Evolutionary conservation across 1,284 basidiomycete species (phyloP).

Genomic region (Vanrija pseudolonga): DNA sequence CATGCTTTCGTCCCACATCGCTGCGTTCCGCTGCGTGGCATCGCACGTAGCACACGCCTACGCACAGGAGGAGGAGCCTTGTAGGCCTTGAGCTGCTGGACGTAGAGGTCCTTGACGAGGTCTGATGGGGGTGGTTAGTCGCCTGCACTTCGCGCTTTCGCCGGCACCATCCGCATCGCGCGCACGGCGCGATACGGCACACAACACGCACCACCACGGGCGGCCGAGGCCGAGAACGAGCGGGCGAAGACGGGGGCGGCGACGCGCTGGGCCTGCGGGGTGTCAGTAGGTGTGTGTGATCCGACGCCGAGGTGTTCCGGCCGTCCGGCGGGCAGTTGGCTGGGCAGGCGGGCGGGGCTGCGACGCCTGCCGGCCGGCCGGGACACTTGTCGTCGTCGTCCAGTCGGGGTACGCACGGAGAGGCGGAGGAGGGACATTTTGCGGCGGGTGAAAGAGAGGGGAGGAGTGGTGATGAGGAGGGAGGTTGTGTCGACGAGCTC

Average conservation of each 20-base stretch:
- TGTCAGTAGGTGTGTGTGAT: not conserved
- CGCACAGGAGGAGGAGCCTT: conserved; percentile 54
- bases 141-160: no score
- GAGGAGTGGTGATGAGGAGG: not conserved
- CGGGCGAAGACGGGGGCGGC: conserved; percentile 36
- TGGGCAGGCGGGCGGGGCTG: no score
- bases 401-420: conserved; percentile 24
- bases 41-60: no score
- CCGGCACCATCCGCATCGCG: not conserved
- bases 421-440: conserved; percentile 47
- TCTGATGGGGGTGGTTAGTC: conserved; percentile 54
- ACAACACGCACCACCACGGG: conserved; percentile 63
- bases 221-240: conserved; percentile 62
- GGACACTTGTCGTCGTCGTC: not conserved
- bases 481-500: not conserved
- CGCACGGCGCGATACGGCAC: not conserved
- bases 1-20: no score
- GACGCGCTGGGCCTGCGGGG: conserved; percentile 34
- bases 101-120: conserved; percentile 86
- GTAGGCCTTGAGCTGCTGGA: conserved; percentile 86
- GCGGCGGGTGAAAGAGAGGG: conserved; percentile 4
- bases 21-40: no score
- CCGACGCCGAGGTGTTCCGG: not conserved
- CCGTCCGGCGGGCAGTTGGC: no score
- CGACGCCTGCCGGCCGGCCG: no score